A percentile compares a stretch with the other conserved stretches of the same genome.
Evolutionary conservation across 2,329 filamentous ascomycete species (phyloP).

Genomic region (Cercospora sp.): DNA sequence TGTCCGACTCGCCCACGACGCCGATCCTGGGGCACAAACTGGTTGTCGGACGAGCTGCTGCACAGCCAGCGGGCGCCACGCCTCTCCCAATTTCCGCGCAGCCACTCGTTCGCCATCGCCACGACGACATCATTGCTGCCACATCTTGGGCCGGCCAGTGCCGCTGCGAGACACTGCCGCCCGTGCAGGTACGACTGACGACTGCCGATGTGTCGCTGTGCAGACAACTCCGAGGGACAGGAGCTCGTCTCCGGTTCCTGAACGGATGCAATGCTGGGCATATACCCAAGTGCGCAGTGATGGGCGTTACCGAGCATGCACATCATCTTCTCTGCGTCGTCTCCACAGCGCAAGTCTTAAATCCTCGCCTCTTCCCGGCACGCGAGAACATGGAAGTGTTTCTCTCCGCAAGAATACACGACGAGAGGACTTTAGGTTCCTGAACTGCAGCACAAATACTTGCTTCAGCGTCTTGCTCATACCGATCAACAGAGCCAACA

Average conservation of each 20-base stretch:
- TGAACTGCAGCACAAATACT: background rate
- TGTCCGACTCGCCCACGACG: background rate
- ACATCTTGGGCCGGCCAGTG: background rate
- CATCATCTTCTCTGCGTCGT: background rate
- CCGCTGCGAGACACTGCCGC: background rate
- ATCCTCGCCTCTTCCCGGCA: background rate
- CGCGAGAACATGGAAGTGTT: background rate
- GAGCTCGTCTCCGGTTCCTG: background rate
- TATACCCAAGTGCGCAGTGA: background rate
- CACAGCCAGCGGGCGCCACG: background rate
- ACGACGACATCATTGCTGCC: background rate
- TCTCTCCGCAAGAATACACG: background rate
- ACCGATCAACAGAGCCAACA: background rate
- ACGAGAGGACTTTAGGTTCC: background rate
- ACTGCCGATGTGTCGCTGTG: background rate
- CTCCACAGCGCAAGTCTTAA: background rate
- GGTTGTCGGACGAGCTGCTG: background rate
- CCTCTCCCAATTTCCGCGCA: background rate
- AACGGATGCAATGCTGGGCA: background rate
- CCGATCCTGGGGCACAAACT: background rate
- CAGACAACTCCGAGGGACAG: background rate
- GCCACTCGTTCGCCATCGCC: background rate
- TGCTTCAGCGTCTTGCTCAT: background rate
- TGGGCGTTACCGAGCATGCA: background rate
- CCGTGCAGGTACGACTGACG: background rate